A percentile compares a stretch with the other conserved stretches of the same genome.
Evolutionary conservation across 2,329 filamentous ascomycete genomes (phyloP).

Genomic region (Pseudogymnoascus sp.): DNA sequence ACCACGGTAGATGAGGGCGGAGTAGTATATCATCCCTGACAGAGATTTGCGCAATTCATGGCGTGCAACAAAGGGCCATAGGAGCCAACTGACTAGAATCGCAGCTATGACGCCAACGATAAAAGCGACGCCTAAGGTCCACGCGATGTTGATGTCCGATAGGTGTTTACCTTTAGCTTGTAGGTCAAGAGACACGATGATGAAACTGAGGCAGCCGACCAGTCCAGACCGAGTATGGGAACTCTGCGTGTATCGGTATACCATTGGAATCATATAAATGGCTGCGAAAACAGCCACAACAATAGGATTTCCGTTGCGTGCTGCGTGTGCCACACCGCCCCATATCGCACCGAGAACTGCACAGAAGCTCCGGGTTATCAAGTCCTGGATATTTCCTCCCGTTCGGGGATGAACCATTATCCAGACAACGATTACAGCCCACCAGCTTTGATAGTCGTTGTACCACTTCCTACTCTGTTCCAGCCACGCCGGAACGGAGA

Average conservation of each 20-base stretch:
- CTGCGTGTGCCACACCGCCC: conserved; percentile 44
- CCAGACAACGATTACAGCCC: conserved; percentile 50
- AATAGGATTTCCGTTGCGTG: conserved; percentile 43
- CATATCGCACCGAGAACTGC: conserved; percentile 45
- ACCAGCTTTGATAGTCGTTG: conserved; percentile 48
- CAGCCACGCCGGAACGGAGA: conserved; percentile 48
- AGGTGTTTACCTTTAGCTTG: conserved; percentile 16
- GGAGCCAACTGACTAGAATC: conserved; percentile 47
- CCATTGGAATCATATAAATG: conserved; percentile 51
- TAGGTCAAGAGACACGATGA: conserved; percentile 40
- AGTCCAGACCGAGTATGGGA: conserved; percentile 49
- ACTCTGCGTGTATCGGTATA: conserved; percentile 47
- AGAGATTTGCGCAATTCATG: conserved; percentile 48
- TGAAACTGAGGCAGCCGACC: conserved; percentile 49
- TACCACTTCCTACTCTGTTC: conserved; percentile 39
- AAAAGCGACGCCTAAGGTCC: conserved; percentile 41
- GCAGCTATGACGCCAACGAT: conserved; percentile 45
- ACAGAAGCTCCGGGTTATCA: conserved; percentile 41
- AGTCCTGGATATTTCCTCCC: conserved; percentile 49
- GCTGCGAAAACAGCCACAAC: conserved; percentile 46
- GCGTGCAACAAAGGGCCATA: conserved; percentile 54
- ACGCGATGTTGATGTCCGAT: conserved; percentile 34
- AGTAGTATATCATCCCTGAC: conserved; percentile 48
- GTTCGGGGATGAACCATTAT: conserved; percentile 43
- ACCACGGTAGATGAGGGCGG: conserved; percentile 46